Percentiles rank a stretch among this genome's conserved stretches.
Evolutionary conservation across 805 yeast species (phyloP).

Genomic region (Saccharomycopsis lassenensis): DNA sequence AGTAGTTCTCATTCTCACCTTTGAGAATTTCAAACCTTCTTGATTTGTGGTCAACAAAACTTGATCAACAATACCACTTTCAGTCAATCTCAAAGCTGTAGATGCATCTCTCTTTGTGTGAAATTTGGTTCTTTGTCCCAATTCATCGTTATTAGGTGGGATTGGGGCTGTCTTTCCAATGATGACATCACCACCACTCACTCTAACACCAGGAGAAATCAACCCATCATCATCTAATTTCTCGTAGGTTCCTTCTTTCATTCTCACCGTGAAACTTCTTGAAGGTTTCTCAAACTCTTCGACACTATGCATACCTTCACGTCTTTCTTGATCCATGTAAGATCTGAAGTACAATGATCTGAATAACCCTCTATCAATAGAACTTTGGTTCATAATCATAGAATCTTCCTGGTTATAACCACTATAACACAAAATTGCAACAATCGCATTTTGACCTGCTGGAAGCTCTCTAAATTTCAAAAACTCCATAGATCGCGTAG

Average conservation of each 20-base stretch:
- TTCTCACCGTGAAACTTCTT: slow-evolving; percentile 84
- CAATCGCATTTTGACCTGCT: slow-evolving; percentile 98
- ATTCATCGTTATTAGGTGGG: slow-evolving; percentile 97
- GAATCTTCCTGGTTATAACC: slow-evolving; percentile 99
- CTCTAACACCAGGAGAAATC: slow-evolving; percentile 97
- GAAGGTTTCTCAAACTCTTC: slow-evolving; percentile 98
- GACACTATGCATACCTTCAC: slow-evolving; percentile 96
- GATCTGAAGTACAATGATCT: slow-evolving; percentile 93
- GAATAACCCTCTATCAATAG: slow-evolving; percentile 93
- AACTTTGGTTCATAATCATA: slow-evolving; percentile 97
- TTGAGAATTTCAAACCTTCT: slow-evolving; percentile 94
- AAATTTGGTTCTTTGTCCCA: slow-evolving; percentile 96
- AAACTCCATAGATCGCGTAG: slow-evolving; percentile 96
- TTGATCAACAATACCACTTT: slow-evolving; percentile 97
- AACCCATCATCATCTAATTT: slow-evolving; percentile 97
- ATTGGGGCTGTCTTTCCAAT: slow-evolving; percentile 99
- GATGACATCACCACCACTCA: slow-evolving; percentile 96
- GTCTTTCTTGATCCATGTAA: slow-evolving; percentile 96
- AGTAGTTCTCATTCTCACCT: slow-evolving; percentile 98
- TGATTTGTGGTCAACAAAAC: slow-evolving; percentile 94
- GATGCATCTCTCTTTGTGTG: slow-evolving; percentile 99
- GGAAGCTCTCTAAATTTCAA: slow-evolving; percentile 96
- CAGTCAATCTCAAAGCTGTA: slow-evolving; percentile 92
- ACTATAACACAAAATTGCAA: slow-evolving; percentile 95
- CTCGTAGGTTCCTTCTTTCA: slow-evolving; percentile 97